Evolutionary conservation across 176 grass and related monocot genomes (phyloP).

Genomic region (Avena atlantica): DNA sequence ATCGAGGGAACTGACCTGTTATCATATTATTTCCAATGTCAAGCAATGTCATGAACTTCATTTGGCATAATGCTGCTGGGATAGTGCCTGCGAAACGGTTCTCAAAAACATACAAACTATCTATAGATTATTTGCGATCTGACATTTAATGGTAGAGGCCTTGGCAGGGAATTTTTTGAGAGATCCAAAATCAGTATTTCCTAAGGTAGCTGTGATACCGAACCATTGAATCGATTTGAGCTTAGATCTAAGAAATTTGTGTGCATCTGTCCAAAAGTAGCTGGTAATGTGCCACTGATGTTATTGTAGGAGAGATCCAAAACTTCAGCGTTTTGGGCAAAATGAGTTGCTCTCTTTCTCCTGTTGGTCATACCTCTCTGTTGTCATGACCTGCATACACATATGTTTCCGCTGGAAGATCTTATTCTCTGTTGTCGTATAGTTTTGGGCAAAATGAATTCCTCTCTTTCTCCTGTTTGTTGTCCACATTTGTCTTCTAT

Average conservation of each 20-base stretch:
- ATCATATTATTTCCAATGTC: constrained; percentile 31
- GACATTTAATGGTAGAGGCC: background rate
- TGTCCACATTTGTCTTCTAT: background rate
- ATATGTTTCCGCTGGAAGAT: background rate
- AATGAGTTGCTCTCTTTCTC: too few relatives aligned
- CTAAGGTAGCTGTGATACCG: background rate
- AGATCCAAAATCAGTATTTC: background rate
- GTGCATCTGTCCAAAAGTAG: background rate
- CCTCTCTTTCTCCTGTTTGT: background rate
- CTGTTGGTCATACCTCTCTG: too few relatives aligned
- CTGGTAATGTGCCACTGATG: constrained; percentile 10
- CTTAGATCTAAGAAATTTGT: background rate
- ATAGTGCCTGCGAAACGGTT: constrained; percentile 39
- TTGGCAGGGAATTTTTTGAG: background rate
- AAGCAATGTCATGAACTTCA: background rate
- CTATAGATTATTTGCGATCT: background rate
- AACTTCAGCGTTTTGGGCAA: background rate
- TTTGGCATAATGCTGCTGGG: constrained; percentile 16
- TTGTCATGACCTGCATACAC: background rate
- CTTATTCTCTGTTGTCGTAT: background rate
- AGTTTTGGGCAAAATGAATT: background rate
- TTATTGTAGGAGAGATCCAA: background rate
- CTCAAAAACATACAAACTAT: background rate
- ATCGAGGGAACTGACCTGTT: constrained; percentile 29
- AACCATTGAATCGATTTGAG: background rate